Evolutionary conservation across 2,329 filamentous ascomycete genomes (phyloP), one percentile per base, ranked within the genome.

Genomic region (Oidium heveae): DNA sequence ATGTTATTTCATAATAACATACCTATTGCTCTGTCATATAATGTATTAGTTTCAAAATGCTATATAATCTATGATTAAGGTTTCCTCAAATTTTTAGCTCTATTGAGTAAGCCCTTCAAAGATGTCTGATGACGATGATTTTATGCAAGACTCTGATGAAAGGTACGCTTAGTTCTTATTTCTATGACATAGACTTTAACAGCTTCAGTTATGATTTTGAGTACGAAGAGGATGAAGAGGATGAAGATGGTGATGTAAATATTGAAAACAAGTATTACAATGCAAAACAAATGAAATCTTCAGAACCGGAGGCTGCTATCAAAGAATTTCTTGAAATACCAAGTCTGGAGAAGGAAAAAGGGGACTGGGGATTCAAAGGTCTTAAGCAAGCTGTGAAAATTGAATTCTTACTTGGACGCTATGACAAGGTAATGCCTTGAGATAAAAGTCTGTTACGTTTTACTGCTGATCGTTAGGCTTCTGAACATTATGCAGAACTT

Each of bases 211-310:
- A 95, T 66, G 91, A 96, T 69, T 96, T 96, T 67, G 89, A 96
- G 65, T 96, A 95, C 68, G 89, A 95, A 66, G 91, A 87, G 62
- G 70, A 81, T 56, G 86, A 94, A 55, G 32, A 33, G 10, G 87
- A 91, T 46, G 82, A 94, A 56, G 79, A 77, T 34, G 87, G 82
- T 56, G 86, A 95, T 66, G 84, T 95, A 62, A 87, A 89, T 61
- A 93, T 96, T 66, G 91, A 98, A 68, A 98, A 98, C 73, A 95
- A 94, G 71, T 98, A 98, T 73, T 98, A 96, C 75, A 96, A 95
- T 69, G 91, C 91, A 46, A 98, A 98, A 70, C 89, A 96, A 70
- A 80, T 94, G 66, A 98, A 96, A 72, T 73, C 74, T 46, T 81
- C 82, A 58, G 86, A 88, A 56, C 87, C 89, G 0, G 79, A 91